Percentiles rank a stretch among this genome's conserved stretches.
Conservation (phyloP, 2,329 filamentous ascomycete genomes). For the Helminthosporium solani region DNA sequence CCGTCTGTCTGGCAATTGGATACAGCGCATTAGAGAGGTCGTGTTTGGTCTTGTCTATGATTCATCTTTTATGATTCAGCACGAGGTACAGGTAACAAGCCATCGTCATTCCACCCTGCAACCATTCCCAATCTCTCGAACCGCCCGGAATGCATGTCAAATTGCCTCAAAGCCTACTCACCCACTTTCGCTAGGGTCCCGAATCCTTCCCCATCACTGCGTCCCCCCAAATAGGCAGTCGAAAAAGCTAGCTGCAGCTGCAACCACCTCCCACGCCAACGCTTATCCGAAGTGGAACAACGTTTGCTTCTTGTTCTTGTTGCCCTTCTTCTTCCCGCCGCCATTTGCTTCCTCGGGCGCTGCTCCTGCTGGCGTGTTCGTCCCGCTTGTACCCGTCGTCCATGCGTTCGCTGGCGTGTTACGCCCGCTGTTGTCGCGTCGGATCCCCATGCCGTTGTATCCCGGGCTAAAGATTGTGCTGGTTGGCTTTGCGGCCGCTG, state of each 20-base stretch:
- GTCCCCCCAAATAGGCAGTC: constrained; percentile 10
- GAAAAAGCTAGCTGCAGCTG: constrained; percentile 1
- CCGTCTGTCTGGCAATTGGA: no score
- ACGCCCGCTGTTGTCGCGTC: constrained; percentile 46
- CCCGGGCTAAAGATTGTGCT: constrained; percentile 55
- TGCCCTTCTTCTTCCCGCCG: constrained; percentile 48
- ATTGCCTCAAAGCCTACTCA: not conserved
- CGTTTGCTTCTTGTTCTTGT: constrained; percentile 54
- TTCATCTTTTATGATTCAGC: no score
- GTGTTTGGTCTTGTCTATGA: no score
- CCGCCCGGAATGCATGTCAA: constrained; percentile 3
- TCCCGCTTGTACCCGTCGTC: constrained; percentile 32
- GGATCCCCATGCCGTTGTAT: constrained; percentile 48
- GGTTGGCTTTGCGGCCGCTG: constrained; percentile 70
- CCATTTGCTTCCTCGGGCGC: constrained; percentile 24
- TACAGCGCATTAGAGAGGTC: no score
- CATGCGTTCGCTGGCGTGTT: constrained; percentile 45
- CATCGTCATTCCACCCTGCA: no score
- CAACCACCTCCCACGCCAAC: not conserved
- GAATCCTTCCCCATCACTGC: not conserved
- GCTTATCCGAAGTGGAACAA: constrained; percentile 52
- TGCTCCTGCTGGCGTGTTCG: constrained; percentile 17
- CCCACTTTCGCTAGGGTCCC: not conserved
- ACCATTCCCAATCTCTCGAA: no score
- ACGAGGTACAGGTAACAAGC: no score